phyloP scores from a whole-genome alignment of 495 filamentous ascomycete genomes.

The Tuber magnatum region DNA sequence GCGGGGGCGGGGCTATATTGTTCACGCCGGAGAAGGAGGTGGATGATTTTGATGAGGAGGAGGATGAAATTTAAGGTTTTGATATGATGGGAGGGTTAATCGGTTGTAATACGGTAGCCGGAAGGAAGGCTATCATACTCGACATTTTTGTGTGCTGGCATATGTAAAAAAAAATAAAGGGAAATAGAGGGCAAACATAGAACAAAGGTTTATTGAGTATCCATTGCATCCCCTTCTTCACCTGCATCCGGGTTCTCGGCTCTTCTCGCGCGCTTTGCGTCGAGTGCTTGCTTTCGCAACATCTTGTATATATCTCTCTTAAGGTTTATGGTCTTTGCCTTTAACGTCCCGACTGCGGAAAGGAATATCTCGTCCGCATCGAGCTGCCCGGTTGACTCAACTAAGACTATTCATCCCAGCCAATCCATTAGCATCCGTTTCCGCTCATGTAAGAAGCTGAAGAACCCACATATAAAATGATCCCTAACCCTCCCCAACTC shows the following conservation, averaged over 20 bases:
- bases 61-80: slow-evolving; percentile 76
- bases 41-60: slow-evolving; percentile 98
- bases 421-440: neutral
- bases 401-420: slow-evolving; percentile 47
- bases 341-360: slow-evolving; percentile 75
- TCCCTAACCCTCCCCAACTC: slow-evolving; percentile 81
- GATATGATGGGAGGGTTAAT: neutral
- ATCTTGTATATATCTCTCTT: slow-evolving; percentile 52
- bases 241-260: slow-evolving; percentile 8
- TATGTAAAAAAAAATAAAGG: neutral
- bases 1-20: slow-evolving; percentile 79
- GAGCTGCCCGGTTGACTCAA: slow-evolving; percentile 93
- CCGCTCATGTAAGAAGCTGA: neutral
- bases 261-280: slow-evolving; percentile 22
- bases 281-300: slow-evolving; percentile 34
- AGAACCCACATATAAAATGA: slow-evolving; percentile 73
- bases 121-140: neutral
- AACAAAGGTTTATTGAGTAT: slow-evolving; percentile 1
- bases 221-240: neutral
- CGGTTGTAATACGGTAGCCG: neutral
- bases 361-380: slow-evolving; percentile 85
- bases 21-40: slow-evolving; percentile 89
- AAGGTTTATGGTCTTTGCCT: slow-evolving; percentile 63
- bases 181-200: neutral
- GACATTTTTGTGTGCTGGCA: too few relatives aligned